A percentile compares a stretch with the other conserved stretches of the same genome.
These are phyloP conservation scores for Stellera chamaejasme DNA, from an alignment of 345 rosid genomes.

Conservation along the genomic window DNA sequence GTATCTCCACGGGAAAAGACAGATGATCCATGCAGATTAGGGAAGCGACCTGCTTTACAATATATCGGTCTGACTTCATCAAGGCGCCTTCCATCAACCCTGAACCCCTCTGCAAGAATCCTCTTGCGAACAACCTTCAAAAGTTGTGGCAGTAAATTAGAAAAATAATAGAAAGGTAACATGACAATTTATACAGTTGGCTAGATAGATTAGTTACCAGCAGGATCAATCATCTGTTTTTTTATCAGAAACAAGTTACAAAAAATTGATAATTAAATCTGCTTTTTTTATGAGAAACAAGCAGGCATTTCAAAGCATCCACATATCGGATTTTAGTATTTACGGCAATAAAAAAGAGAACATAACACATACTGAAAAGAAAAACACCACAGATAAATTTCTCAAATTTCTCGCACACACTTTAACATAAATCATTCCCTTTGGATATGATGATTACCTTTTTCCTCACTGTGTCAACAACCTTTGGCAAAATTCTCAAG, in stretches of 20 bases:
- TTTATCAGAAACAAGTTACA: too few relatives aligned
- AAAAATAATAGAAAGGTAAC: conserved; percentile 6
- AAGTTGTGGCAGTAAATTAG: conserved; percentile 6
- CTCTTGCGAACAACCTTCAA: conserved; percentile 81
- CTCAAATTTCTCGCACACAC: background rate
- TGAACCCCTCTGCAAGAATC: conserved; percentile 69
- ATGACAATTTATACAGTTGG: conserved; percentile 2
- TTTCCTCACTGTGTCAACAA: conserved; percentile 84
- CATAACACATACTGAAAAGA: background rate
- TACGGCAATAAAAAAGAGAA: background rate
- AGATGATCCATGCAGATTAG: conserved; percentile 79
- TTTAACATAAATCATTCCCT: background rate
- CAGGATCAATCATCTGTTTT: too few relatives aligned
- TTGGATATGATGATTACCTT: conserved; percentile 29
- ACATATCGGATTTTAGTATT: too few relatives aligned
- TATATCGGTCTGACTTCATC: conserved; percentile 81
- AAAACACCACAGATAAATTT: background rate
- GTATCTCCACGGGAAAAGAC: conserved; percentile 95
- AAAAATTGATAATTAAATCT: too few relatives aligned
- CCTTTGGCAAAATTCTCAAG: conserved; percentile 66
- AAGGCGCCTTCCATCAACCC: conserved; percentile 87
- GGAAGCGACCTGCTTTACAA: conserved; percentile 68
- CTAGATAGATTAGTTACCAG: too few relatives aligned
- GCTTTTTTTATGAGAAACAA: too few relatives aligned
- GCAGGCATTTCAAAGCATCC: too few relatives aligned